These are phyloP conservation scores for Amaranthus palmeri DNA, from an alignment of 148 eudicot genomes.

Conservation along the genomic window DNA sequence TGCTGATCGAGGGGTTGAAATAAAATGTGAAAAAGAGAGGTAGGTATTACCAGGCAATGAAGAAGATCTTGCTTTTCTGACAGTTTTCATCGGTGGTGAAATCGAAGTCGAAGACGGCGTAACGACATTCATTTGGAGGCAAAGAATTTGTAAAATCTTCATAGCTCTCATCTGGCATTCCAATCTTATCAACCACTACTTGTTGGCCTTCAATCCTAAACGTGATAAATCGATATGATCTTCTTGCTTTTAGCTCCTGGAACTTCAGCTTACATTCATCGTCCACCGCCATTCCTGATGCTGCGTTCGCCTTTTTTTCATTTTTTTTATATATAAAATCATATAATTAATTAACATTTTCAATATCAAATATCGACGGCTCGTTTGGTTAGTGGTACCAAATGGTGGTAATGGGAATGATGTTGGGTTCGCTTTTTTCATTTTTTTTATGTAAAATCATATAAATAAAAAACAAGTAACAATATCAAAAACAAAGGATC, in stretches of 20 bases:
- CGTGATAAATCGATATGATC: constrained; percentile 33
- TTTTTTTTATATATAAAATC: no score
- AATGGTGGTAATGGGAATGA: no score
- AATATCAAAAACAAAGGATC: no score
- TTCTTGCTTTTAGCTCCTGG: constrained; percentile 35
- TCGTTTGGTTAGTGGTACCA: no score
- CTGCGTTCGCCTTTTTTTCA: constrained; percentile 34
- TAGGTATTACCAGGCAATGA: constrained; percentile 36
- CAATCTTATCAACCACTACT: constrained; percentile 37
- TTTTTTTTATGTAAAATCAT: no score
- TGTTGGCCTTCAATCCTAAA: constrained; percentile 43
- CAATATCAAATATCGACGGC: no score
- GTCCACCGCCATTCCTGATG: constrained; percentile 47
- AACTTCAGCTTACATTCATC: constrained; percentile 48
- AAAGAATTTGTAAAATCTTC: constrained; percentile 38
- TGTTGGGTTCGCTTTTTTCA: no score
- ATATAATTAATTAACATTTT: no score
- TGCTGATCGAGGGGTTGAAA: no score
- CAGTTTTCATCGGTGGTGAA: constrained; percentile 38
- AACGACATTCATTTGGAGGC: constrained; percentile 39
- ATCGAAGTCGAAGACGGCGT: constrained; percentile 41
- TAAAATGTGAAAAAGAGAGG: no score
- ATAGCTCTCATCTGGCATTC: constrained; percentile 30
- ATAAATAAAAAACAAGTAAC: no score
- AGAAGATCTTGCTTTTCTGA: constrained; percentile 50